Percentiles rank a stretch among this genome's conserved stretches.
phyloP scores from a whole-genome alignment of 2,329 filamentous ascomycete species.

The Colletotrichum sp. region DNA sequence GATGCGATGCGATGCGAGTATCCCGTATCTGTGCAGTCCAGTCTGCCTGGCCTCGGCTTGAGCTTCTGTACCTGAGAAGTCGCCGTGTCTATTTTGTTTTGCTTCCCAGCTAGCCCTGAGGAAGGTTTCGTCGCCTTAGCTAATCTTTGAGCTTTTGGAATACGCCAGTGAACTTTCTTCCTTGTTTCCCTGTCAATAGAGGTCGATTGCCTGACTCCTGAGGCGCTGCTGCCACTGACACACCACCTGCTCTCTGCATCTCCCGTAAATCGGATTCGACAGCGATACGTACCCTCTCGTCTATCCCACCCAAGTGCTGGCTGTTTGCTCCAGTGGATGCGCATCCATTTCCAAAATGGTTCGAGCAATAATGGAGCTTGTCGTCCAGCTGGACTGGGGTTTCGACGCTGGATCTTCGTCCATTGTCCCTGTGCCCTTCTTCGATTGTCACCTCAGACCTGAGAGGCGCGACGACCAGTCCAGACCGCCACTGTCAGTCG shows the following conservation, averaged over 20 bases:
- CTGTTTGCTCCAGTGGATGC: not conserved
- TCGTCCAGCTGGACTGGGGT: not conserved
- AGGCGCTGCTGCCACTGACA: not conserved
- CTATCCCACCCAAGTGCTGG: not conserved
- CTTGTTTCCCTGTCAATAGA: not conserved
- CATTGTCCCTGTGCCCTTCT: not conserved
- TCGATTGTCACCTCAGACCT: not conserved
- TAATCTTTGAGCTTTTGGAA: not conserved
- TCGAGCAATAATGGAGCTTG: not conserved
- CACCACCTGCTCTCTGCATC: not conserved
- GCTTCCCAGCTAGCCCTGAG: not conserved
- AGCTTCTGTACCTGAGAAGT: not conserved
- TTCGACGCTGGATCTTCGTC: not conserved
- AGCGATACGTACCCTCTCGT: not conserved
- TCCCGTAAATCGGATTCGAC: not conserved
- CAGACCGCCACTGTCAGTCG: not conserved
- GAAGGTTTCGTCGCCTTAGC: not conserved
- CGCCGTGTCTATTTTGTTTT: not conserved
- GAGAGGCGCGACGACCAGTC: conserved; percentile 8
- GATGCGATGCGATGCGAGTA: not conserved
- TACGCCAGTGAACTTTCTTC: not conserved
- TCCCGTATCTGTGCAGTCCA: not conserved
- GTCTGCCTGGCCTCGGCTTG: not conserved
- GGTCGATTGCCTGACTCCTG: not conserved
- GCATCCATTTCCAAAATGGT: not conserved